Evolutionary conservation across 805 yeast genomes (phyloP).

Genomic region (Danielia oregonensis): DNA sequence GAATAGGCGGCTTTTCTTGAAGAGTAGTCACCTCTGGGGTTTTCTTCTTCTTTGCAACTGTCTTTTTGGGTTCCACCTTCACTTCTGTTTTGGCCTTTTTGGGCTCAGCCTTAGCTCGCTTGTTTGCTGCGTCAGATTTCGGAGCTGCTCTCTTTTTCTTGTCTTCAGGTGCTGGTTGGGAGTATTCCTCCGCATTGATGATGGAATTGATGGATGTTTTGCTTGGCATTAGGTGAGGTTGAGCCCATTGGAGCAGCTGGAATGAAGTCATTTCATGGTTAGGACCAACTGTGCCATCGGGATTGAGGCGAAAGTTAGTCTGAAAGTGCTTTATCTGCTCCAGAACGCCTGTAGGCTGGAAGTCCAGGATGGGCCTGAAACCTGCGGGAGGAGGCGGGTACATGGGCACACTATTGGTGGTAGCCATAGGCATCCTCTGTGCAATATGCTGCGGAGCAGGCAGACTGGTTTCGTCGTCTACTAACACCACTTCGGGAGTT

Average conservation of each 20-base stretch:
- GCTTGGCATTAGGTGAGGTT: constrained; percentile 10
- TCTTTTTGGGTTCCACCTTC: constrained; percentile 6
- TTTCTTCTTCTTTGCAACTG: constrained; percentile 16
- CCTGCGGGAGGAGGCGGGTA: constrained; percentile 8
- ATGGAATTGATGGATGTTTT: constrained; percentile 39
- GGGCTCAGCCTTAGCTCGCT: constrained; percentile 10
- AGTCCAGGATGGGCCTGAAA: constrained; percentile 1
- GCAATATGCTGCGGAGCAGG: too few species aligned
- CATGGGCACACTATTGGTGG: too few species aligned
- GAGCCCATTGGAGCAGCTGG: not conserved
- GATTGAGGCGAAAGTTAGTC: constrained; percentile 19
- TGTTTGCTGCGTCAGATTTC: constrained; percentile 10
- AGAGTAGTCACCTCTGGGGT: constrained; percentile 16
- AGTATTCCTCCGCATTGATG: constrained; percentile 34
- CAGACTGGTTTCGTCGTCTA: too few species aligned
- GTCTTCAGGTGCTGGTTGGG: constrained; percentile 4
- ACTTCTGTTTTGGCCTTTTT: constrained; percentile 6
- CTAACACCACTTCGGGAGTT: too few species aligned
- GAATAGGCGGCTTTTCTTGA: constrained; percentile 14
- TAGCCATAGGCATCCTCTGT: too few species aligned
- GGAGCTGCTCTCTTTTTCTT: constrained; percentile 12
- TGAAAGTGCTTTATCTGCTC: constrained; percentile 32
- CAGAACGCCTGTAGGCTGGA: constrained; percentile 4
- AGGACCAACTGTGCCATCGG: not conserved
- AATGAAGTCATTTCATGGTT: not conserved